Evolutionary conservation across 306 rosid species (phyloP).

Genomic region (Ammopiptanthus mongolicus): DNA sequence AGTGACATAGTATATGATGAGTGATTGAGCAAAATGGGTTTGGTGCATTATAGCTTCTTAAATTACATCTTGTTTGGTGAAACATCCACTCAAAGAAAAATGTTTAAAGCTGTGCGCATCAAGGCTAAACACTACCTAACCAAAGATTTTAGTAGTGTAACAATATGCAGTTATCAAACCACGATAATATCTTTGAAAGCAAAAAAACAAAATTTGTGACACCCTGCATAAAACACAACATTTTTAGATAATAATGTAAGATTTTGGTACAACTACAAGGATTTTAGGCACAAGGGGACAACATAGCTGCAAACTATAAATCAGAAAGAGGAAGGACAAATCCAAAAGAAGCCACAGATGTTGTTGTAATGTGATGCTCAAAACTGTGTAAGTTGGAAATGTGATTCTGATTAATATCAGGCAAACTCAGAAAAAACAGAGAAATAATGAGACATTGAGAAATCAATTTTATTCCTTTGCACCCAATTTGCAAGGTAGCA

Average conservation of each 20-base stretch:
- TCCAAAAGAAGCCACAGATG: no score
- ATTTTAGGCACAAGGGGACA: neutral
- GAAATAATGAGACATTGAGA: neutral
- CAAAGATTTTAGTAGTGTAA: neutral
- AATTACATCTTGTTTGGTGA: constrained; percentile 31
- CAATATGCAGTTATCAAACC: neutral
- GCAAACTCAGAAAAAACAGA: neutral
- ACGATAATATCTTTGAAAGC: neutral
- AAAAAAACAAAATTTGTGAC: neutral
- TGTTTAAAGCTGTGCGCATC: neutral
- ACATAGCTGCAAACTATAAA: no score
- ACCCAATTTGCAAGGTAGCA: constrained; percentile 7
- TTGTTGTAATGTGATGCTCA: constrained; percentile 6
- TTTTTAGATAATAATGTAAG: neutral
- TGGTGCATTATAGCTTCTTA: constrained; percentile 38
- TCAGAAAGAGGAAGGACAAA: no score
- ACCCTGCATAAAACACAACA: neutral
- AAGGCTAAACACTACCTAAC: constrained; percentile 19
- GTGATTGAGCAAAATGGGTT: constrained; percentile 30
- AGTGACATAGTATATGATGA: neutral
- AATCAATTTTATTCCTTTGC: neutral
- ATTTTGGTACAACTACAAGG: neutral
- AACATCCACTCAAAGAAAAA: constrained; percentile 36
- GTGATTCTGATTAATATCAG: constrained; percentile 4
- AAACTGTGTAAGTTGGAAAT: neutral